phyloP scores from a whole-genome alignment of 192 early-diverging fungal genomes.

The Paraglomus brasilianum region DNA sequence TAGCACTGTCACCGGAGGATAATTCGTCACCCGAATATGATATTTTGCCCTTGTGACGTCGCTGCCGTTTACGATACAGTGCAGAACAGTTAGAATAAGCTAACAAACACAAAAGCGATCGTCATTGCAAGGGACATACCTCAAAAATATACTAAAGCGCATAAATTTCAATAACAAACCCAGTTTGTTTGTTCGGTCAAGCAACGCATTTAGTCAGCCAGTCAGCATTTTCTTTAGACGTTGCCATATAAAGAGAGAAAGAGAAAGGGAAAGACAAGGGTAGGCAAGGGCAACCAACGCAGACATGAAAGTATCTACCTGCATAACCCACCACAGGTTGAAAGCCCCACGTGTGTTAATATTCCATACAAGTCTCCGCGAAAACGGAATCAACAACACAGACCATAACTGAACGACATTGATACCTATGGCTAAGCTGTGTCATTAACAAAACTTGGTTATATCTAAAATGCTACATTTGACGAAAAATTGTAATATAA shows the following conservation, averaged over 20 bases:
- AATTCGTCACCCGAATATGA: conserved; percentile 57
- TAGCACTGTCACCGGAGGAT: conserved; percentile 47
- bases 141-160: conserved; percentile 32
- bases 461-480: neutral
- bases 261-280: neutral
- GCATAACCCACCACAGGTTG: conserved; percentile 56
- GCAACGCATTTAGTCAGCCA: neutral
- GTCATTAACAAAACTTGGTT: neutral
- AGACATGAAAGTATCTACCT: conserved; percentile 34
- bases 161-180: conserved; percentile 15
- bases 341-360: conserved; percentile 52
- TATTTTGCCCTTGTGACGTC: conserved; percentile 45
- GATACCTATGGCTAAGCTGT: conserved; percentile 44
- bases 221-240: neutral
- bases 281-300: neutral
- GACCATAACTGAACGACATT: conserved; percentile 53
- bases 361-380: conserved; percentile 47
- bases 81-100: conserved; percentile 23
- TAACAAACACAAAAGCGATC: conserved; percentile 14
- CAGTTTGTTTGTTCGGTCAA: neutral
- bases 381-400: conserved; percentile 47
- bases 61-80: neutral
- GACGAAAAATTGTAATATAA: neutral
- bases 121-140: conserved; percentile 1
- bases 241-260: neutral